Conservation (phyloP, 768 basidiomycete genomes). For the Lentinula lateritia region DNA sequence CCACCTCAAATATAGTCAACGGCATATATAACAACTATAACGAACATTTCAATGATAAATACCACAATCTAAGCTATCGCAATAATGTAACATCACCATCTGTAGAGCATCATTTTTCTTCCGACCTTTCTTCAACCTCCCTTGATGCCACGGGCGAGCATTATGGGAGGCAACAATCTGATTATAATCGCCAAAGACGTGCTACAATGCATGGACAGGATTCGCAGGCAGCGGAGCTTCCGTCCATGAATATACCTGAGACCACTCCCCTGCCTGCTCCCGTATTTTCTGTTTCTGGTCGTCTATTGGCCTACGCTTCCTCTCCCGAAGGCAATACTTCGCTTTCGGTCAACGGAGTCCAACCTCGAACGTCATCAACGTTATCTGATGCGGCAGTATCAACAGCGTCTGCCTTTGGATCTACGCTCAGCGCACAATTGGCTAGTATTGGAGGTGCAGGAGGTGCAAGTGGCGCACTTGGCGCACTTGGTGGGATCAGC, state of each 20-base stretch:
- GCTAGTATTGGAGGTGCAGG: conserved; percentile 6
- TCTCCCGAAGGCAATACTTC: conserved; percentile 14
- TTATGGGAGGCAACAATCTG: background rate
- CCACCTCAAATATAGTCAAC: conserved; percentile 10
- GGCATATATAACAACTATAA: conserved; percentile 11
- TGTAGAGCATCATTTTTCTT: conserved; percentile 6
- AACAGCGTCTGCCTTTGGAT: conserved; percentile 17
- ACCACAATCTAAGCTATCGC: conserved; percentile 10
- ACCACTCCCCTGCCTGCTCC: conserved; percentile 29
- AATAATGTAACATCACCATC: conserved; percentile 31
- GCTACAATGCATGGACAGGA: background rate
- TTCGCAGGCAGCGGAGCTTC: background rate
- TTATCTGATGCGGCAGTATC: conserved; percentile 16
- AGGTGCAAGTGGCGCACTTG: conserved; percentile 4
- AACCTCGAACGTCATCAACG: conserved; percentile 10
- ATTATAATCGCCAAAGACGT: conserved; percentile 2
- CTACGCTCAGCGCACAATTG: conserved; percentile 6
- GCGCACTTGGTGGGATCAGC: conserved; percentile 16
- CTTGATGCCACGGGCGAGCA: background rate
- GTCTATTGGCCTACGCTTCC: conserved; percentile 59
- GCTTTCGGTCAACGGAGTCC: conserved; percentile 11
- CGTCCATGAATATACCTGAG: conserved; percentile 4
- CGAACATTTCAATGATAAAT: conserved; percentile 13
- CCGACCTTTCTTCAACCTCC: background rate
- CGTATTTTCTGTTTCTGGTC: conserved; percentile 54